Evolutionary conservation across 306 rosid genomes (phyloP).

Genomic region (Casuarina equisetifolia): DNA sequence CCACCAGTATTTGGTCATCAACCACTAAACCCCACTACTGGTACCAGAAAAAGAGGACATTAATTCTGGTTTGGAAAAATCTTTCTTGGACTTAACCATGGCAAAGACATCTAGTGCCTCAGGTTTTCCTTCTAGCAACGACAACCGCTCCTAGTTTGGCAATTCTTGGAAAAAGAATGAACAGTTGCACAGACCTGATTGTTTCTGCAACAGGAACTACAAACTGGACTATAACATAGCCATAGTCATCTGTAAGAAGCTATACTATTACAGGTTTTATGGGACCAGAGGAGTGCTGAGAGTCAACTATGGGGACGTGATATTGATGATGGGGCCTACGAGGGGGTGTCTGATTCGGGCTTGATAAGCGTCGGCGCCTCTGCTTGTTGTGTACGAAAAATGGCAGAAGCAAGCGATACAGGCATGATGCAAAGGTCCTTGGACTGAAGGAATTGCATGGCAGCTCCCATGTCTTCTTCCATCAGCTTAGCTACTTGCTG

Average conservation of each 20-base stretch:
- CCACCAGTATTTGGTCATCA: conserved; percentile 51
- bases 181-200: conserved; percentile 36
- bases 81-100: conserved; percentile 39
- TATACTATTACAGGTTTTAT: conserved; percentile 17
- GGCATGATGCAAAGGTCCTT: conserved; percentile 99
- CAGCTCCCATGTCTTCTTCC: conserved; percentile 99
- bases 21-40: conserved; percentile 63
- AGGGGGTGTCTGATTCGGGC: conserved; percentile 74
- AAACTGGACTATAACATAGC: conserved; percentile 33
- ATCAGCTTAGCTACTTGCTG: conserved; percentile 92
- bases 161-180: conserved; percentile 31
- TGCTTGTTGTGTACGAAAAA: conserved; percentile 69
- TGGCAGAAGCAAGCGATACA: conserved; percentile 89
- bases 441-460: conserved; percentile 96
- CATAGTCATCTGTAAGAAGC: conserved; percentile 22
- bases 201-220: conserved; percentile 28
- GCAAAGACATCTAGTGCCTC: conserved; percentile 38
- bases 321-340: conserved; percentile 36
- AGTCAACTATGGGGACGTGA: conserved; percentile 14
- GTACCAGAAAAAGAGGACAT: conserved; percentile 39
- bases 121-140: conserved; percentile 34
- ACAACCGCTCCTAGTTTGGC: conserved; percentile 43
- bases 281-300: conserved; percentile 13
- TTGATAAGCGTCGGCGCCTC: conserved; percentile 55
- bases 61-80: conserved; percentile 45